These are phyloP conservation scores for Leccinum incarnatum DNA, from an alignment of 768 basidiomycete species.

Conservation along the genomic window DNA sequence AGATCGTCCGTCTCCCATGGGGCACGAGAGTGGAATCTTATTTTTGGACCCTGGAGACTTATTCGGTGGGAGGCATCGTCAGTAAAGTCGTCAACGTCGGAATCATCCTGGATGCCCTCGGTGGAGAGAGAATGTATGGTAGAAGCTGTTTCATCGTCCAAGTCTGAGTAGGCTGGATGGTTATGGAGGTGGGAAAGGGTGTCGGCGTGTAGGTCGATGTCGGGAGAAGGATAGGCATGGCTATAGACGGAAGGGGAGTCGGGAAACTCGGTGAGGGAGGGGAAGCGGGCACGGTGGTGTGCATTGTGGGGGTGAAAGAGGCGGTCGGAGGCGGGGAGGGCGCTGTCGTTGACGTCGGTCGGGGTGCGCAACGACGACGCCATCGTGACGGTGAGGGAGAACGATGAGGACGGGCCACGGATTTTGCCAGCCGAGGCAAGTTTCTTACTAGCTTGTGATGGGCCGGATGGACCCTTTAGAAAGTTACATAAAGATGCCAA, in stretches of 20 bases:
- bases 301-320: slow-evolving; percentile 40
- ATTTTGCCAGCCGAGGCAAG: slow-evolving; percentile 1
- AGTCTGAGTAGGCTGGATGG: slow-evolving; percentile 49
- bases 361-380: slow-evolving; percentile 38
- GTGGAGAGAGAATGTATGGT: slow-evolving; percentile 29
- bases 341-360: slow-evolving; percentile 28
- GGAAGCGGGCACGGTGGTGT: slow-evolving; percentile 42
- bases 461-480: neutral
- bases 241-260: slow-evolving; percentile 74
- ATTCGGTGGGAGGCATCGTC: slow-evolving; percentile 50
- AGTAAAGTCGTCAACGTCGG: slow-evolving; percentile 37
- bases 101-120: slow-evolving; percentile 34
- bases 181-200: slow-evolving; percentile 39
- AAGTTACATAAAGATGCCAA: slow-evolving; percentile 25
- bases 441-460: neutral
- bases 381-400: slow-evolving; percentile 31
- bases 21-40: slow-evolving; percentile 76
- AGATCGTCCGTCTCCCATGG: slow-evolving; percentile 75
- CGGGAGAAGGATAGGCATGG: slow-evolving; percentile 56
- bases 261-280: slow-evolving; percentile 54
- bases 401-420: slow-evolving; percentile 1
- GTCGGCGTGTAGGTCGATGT: slow-evolving; percentile 30
- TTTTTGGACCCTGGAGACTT: slow-evolving; percentile 78
- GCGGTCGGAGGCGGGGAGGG: slow-evolving; percentile 43
- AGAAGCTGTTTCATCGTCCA: slow-evolving; percentile 48